A percentile compares a stretch with the other conserved stretches of the same genome.
These are phyloP conservation scores for Ophiorrhiza pumila DNA, from an alignment of 257 asterid genomes.

Conservation along the genomic window DNA sequence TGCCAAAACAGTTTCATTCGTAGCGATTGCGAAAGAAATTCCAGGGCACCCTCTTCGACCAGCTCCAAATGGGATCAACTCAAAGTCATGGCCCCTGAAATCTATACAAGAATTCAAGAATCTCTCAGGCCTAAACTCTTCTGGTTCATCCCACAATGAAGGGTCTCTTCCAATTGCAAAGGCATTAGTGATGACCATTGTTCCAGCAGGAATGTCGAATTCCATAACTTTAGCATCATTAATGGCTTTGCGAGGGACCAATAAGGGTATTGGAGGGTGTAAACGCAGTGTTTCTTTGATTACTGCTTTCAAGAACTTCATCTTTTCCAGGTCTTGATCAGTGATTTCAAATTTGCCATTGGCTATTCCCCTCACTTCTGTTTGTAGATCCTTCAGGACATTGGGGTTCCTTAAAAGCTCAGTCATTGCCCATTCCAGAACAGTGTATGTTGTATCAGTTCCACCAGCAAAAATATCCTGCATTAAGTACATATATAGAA, in stretches of 20 bases:
- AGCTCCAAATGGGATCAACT: conserved; percentile 32
- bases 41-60: conserved; percentile 34
- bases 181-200: conserved; percentile 17
- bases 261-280: conserved; percentile 18
- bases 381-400: background rate
- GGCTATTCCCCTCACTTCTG: background rate
- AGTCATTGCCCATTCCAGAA: conserved; percentile 7
- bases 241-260: conserved; percentile 8
- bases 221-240: conserved; percentile 17
- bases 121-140: conserved; percentile 25
- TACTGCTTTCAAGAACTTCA: conserved; percentile 21
- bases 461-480: conserved; percentile 15
- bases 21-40: conserved; percentile 13
- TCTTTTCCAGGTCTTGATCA: background rate
- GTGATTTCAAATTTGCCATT: background rate
- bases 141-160: conserved; percentile 28
- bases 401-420: conserved; percentile 11
- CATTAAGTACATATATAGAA: no score
- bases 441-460: conserved; percentile 13
- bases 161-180: conserved; percentile 32
- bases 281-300: conserved; percentile 23
- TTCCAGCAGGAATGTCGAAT: conserved; percentile 16
- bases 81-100: conserved; percentile 20
- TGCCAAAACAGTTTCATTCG: conserved; percentile 22
- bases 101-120: conserved; percentile 26